Evolutionary conservation across 495 filamentous ascomycete species (phyloP), one percentile per base, ranked within the genome.

Genomic region (Podospora pseudopauciseta): DNA sequence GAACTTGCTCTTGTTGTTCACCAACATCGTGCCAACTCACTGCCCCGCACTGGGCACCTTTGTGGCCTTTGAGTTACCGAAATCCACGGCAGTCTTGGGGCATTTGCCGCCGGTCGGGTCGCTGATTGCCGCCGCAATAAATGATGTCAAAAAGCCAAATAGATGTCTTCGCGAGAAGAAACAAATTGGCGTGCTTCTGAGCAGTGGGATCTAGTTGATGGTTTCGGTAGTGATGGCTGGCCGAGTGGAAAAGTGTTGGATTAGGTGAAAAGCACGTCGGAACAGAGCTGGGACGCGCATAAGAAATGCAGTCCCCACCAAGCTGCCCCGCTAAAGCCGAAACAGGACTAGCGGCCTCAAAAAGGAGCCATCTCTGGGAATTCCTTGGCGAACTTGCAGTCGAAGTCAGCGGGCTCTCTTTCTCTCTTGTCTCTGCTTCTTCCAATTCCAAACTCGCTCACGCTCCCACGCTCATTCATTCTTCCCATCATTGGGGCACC

Each of bases 1-100:
- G 70, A 83, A 81, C 74, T 73, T 78, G 64, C 76, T 70, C 63
- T 81, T 82, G 68, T 80, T 81, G 67, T 80, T 81, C 65, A 80
- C 83, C 67, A 83, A 65, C 80, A 84, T 81, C 62, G 73, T 68
- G 79, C 77, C 73, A 58, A 16, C 56, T 66, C 55, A 59, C 30
- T 67, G 65, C 60, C 61, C 63, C 60, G 63, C 62, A 64, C 57
- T 20, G 56, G 60, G 57, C 32, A 56, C 13, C 28, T 28, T 60
- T 49, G 39, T 49, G 39, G 39, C 39, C 39, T 49, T 49, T 11
- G 39, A 49, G 39, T 49, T 49, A 13, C 39, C 4, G 39, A 49
- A 49, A 11, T 39, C 11, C 34, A 39, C 34, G 34, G 34, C 34
- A 39, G 11, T 39, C 34, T 11, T 39, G 34, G 34, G 5, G 34